Evolutionary conservation across 306 rosid genomes (phyloP), one percentile per base, ranked within the genome.

Genomic region (Medicago arabica): DNA sequence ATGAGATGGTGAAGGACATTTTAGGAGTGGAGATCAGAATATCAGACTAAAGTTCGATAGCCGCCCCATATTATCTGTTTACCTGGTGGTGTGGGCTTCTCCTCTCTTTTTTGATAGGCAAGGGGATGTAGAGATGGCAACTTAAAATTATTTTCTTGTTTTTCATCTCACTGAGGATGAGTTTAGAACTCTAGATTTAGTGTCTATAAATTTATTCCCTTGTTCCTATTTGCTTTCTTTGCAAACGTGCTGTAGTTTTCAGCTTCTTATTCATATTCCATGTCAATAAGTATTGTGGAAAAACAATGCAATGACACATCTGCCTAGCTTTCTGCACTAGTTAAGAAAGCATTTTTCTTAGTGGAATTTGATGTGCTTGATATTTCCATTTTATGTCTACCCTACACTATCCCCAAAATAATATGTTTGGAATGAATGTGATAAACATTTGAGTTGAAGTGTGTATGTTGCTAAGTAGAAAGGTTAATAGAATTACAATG

Each of bases 1-100:
- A 95, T 3, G 99, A 95, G 88, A 57, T 84, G 93, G 97, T 95
- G 88, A 95, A 95, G 90, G 99, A 95, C 74, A 41, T 95, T 80
- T 81, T 95, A 85, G 99, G 99, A 82, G 97, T 95, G 17, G 99
- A 95, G 89, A 86, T 95, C 84, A 87, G 97, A 75, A 92, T 95
- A 83, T 92, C 99, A 8, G 99, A 95, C 75, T 95, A 74, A 88
- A 77, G 80, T 53, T 57, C 57, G 19, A 73, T 69, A 53, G 49
- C 79, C 66, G 31, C 31, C 36, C 60, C 53, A 62, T 66, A 54
- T 47, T 71, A 76, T 66, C 59, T 25, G 61, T 25, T 82, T 55
- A 66, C 50, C 60, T 10, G 78, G 82, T 65, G 73, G 82, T 65
- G 73, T 88, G 89, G 85, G 82, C 67, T 31, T 41, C 28, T 74